Evolutionary conservation across 345 rosid species (phyloP), one percentile per base, ranked within the genome.

Genomic region (Diplotaxis tenuifolia): DNA sequence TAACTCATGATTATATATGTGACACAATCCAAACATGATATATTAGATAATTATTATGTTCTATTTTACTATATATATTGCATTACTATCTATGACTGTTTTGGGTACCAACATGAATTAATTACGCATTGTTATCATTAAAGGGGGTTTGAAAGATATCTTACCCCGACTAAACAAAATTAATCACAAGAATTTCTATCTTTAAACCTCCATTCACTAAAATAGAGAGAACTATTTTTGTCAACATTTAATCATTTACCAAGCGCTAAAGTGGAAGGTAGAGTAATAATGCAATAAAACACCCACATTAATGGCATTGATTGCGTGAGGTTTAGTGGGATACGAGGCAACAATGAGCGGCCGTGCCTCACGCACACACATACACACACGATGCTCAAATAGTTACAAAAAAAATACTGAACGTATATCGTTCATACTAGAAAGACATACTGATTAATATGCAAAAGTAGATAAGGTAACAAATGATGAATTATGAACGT

Each of bases 311-410:
- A 32, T 58, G 67, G 72, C 72, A 66, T 66, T 67, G 72, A 74
- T 74, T 74, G 78, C 72, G 78, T 67, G 67, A 67, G 21, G 72
- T 74, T 62, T 40, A 58, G 34, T 74, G 72, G 78, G 72, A 47
- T 66, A 72, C 34, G 34, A 64, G 63, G 56, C 65, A 64, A 38
- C 47, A 16, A 64, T 40, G 64, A 20, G 14, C 10, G 14, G 11
- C 63, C 16, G 63, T 58, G 40, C 63, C 40, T 29, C 63, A 29
- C 40, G 29, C 40, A 29, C 64, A 56, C 19, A 55, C 60, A 28
- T 2, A 59, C 45, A 22, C 61, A 28, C 22, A 60, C 65, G 65
- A 60, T 3, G 22, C 64, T 29, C 14, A 4, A 29, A 59, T 59
- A 8, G 15, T 59, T 32, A 10, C 3, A 25, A 23, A 3, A 23